These are phyloP conservation scores for Selenicereus undatus DNA, from an alignment of 148 eudicot species.

Conservation along the genomic window DNA sequence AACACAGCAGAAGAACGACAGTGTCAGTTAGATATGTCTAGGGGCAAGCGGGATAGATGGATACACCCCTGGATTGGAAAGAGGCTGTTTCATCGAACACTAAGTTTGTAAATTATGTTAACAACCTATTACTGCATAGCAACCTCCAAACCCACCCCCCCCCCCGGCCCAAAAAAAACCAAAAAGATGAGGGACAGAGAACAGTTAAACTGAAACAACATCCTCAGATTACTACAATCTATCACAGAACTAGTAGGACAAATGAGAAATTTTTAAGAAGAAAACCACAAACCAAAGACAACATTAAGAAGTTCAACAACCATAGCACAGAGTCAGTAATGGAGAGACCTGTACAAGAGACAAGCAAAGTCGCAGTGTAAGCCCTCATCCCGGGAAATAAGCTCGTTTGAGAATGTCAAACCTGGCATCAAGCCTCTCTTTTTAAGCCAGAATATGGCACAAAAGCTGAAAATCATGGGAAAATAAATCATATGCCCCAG, in stretches of 20 bases:
- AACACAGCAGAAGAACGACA: neutral
- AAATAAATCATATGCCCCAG: neutral
- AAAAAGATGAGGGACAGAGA: neutral
- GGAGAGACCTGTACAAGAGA: slow-evolving; percentile 55
- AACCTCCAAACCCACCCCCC: neutral
- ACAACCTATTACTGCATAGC: neutral
- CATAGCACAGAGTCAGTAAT: neutral
- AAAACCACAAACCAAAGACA: neutral
- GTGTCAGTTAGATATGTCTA: neutral
- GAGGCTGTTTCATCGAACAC: neutral
- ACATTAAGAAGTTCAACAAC: neutral
- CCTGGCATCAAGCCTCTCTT: slow-evolving; percentile 92
- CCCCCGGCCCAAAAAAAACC: too few relatives aligned
- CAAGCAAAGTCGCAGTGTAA: slow-evolving; percentile 89
- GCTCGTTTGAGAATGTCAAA: slow-evolving; percentile 82
- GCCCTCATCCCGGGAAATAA: slow-evolving; percentile 86
- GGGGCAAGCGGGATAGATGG: neutral
- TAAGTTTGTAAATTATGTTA: too few relatives aligned
- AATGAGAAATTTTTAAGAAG: neutral
- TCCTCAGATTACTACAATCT: neutral
- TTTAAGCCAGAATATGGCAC: slow-evolving; percentile 86
- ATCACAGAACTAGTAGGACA: neutral
- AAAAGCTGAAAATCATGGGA: slow-evolving; percentile 48
- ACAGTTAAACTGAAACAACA: neutral
- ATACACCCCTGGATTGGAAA: neutral